Evolutionary conservation across 1,284 basidiomycete genomes (phyloP).

Genomic region (Coriolopsis trogii): DNA sequence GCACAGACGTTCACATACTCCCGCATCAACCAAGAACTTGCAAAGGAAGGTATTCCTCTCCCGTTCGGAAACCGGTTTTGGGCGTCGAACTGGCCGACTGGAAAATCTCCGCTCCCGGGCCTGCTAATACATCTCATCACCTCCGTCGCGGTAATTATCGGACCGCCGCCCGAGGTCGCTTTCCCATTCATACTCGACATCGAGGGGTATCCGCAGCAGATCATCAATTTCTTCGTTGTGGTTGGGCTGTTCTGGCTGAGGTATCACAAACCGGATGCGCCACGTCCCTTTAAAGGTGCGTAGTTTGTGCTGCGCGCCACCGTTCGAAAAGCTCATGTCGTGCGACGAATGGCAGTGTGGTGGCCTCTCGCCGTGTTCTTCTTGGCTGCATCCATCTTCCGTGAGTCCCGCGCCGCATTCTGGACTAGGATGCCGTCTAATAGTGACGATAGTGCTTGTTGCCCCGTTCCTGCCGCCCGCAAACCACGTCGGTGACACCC

Average conservation of each 20-base stretch:
- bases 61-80: conserved; percentile 67
- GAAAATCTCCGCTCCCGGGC: conserved; percentile 61
- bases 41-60: conserved; percentile 55
- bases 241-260: conserved; percentile 60
- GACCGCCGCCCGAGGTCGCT: conserved; percentile 65
- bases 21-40: conserved; percentile 36
- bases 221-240: conserved; percentile 60
- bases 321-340: no score
- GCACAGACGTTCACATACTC: conserved; percentile 31
- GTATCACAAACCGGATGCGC: conserved; percentile 48
- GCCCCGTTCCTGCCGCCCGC: conserved; percentile 59
- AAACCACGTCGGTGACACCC: conserved; percentile 58
- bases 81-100: conserved; percentile 67
- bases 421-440: background rate
- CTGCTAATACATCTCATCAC: conserved; percentile 59
- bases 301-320: no score
- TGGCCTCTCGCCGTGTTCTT: conserved; percentile 59
- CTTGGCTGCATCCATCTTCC: conserved; percentile 52
- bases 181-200: conserved; percentile 69
- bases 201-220: conserved; percentile 58
- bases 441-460: conserved; percentile 45
- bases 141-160: conserved; percentile 57
- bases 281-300: conserved; percentile 58
- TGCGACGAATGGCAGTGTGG: no score
- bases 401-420: conserved; percentile 32